A percentile compares a stretch with the other conserved stretches of the same genome.
Evolutionary conservation across 1,284 basidiomycete genomes (phyloP).

Genomic region (Ceratobasidium sp.): DNA sequence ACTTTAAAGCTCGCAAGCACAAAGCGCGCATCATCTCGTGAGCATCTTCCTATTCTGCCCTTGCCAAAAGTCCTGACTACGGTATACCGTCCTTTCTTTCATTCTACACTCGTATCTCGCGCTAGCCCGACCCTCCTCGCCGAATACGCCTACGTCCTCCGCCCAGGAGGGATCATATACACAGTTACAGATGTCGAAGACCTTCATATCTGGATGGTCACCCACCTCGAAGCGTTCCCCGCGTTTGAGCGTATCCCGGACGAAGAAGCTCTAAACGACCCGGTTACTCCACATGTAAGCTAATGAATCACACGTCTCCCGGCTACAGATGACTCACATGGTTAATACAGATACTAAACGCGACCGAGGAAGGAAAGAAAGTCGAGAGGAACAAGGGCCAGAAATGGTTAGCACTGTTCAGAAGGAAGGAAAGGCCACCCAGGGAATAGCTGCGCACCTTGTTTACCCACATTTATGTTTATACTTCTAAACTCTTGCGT

Average conservation of each 20-base stretch:
- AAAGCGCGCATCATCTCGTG: constrained; percentile 94
- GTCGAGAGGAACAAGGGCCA: constrained; percentile 92
- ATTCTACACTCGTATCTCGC: too few relatives aligned
- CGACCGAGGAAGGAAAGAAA: constrained; percentile 97
- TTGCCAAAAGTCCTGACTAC: background rate
- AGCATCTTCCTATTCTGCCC: constrained; percentile 47
- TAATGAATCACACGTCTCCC: too few relatives aligned
- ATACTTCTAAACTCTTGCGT: background rate
- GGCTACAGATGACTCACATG: constrained; percentile 60
- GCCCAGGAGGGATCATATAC: constrained; percentile 93
- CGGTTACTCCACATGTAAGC: constrained; percentile 48
- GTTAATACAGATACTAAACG: constrained; percentile 80
- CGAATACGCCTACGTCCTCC: constrained; percentile 92
- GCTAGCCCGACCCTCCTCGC: constrained; percentile 86
- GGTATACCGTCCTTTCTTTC: background rate
- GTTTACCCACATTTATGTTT: background rate
- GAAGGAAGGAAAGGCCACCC: constrained; percentile 52
- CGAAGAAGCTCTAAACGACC: constrained; percentile 74
- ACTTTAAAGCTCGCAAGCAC: constrained; percentile 98
- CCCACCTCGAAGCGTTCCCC: constrained; percentile 87
- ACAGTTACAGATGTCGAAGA: constrained; percentile 98
- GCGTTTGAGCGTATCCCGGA: constrained; percentile 87
- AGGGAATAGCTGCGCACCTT: constrained; percentile 3
- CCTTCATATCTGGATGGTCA: constrained; percentile 95
- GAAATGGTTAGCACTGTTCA: constrained; percentile 90